Percentiles rank a stretch among this genome's conserved stretches.
phyloP scores from a whole-genome alignment of 192 early-diverging fungal species.

The Gigaspora rosea region DNA sequence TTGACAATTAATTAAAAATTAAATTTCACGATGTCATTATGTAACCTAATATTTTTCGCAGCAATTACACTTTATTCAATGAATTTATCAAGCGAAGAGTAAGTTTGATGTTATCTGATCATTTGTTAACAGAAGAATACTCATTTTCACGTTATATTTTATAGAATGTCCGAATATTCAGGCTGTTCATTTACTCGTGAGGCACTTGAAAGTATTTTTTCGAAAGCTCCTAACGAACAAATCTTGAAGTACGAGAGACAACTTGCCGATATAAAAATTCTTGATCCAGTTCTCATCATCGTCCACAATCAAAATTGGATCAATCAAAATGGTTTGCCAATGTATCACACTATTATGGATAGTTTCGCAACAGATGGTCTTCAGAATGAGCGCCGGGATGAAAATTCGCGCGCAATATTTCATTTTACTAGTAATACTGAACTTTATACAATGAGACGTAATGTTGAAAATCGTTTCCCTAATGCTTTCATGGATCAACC shows the following conservation, averaged over 20 bases:
- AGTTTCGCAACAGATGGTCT: constrained; percentile 14
- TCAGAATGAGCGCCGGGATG: constrained; percentile 7
- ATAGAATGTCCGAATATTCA: not conserved
- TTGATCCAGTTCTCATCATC: constrained; percentile 1
- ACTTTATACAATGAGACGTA: not conserved
- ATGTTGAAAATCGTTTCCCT: not conserved
- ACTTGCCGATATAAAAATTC: not conserved
- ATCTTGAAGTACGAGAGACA: not conserved
- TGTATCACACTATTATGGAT: constrained; percentile 11
- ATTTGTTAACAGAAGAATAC: not conserved
- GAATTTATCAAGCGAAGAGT: not conserved
- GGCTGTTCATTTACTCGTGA: not conserved
- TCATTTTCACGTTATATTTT: not conserved
- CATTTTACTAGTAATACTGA: not conserved
- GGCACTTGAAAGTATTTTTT: constrained; percentile 8
- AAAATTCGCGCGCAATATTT: constrained; percentile 5
- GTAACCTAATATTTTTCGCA: not conserved
- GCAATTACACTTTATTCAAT: not conserved
- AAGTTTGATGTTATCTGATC: not conserved
- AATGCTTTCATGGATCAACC: too few species aligned
- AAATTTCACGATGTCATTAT: constrained; percentile 2
- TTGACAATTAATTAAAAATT: not conserved
- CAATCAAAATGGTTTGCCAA: not conserved
- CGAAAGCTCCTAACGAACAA: constrained; percentile 6
- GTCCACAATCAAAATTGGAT: not conserved